Evolutionary conservation across 371 early-diverging fungal genomes (phyloP), one percentile per base, ranked within the genome.

Genomic region (Syncephalastrum monosporum): DNA sequence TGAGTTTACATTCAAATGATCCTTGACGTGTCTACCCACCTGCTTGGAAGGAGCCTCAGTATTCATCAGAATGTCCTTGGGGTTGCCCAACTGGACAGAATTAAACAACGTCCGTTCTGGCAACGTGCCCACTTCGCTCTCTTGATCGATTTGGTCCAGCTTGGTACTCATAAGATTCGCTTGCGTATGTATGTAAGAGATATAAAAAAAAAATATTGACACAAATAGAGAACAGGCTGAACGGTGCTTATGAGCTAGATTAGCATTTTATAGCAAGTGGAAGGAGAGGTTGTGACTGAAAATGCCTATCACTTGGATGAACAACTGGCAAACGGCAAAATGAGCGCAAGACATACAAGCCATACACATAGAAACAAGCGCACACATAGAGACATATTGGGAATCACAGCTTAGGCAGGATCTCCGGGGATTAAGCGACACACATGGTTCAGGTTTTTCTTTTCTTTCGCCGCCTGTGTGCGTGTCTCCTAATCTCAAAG

Each of bases 1-100:
- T 46, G 38, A 55, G 25, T 13, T 50, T 14, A 0, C 27, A 44
- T 4, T 3, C 16, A 10, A n/a, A 24, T 33, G 17, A 25, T 5
- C 6, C 3, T 24, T 19, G 24, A n/a, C n/a, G 3, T 7, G 2
- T 27, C 14, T 13, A 54, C 43, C 24, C 55, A 60, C 65, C 7
- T 53, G 50, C 41, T 57, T 49, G n/a, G 60, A 48, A 29, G 65
- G 65, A 3, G 57, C 42, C 47, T 65, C 65, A 13, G 53, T 57
- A 19, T 60, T 59, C 27, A 54, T 44, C 4, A 65, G 47, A 27
- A 60, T 42, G 29, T 65, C 65, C 41, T 60, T 65, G 2, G 65
- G 56, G 38, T 57, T 57, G 16, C 44, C 44, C 7, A 47, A 54
- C 33, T 60, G 60, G 13, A 65, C 53, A 17, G 57, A 52, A 19